Evolutionary conservation across 164 flowering plant species (phyloP).

Genomic region (Vitis rupestris): DNA sequence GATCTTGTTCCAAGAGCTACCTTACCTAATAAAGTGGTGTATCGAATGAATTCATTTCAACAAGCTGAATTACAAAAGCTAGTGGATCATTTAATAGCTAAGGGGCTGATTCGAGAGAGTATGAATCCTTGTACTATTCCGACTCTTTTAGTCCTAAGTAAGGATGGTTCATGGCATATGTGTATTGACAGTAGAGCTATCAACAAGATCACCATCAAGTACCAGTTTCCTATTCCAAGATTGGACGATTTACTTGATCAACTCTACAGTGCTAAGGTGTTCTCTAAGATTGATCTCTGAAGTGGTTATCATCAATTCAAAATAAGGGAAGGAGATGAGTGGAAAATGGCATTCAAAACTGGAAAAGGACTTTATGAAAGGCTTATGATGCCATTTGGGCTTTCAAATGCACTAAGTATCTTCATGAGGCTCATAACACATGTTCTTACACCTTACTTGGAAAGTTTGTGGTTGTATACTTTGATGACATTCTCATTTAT

Average conservation of each 20-base stretch:
- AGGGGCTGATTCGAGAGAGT: too few relatives aligned
- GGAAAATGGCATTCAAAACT: conserved; percentile 22
- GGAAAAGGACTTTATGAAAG: conserved; percentile 16
- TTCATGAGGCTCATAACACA: conserved; percentile 21
- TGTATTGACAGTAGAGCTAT: background rate
- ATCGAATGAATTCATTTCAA: too few relatives aligned
- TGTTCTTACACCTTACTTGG: conserved; percentile 9
- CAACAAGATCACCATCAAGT: conserved; percentile 5
- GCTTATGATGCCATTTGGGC: conserved; percentile 18
- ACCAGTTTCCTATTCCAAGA: background rate
- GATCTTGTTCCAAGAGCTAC: too few relatives aligned
- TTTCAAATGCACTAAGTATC: conserved; percentile 18
- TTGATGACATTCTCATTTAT: conserved; percentile 19
- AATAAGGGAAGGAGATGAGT: conserved; percentile 11
- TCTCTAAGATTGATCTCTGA: conserved; percentile 8
- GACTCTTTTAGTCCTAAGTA: background rate
- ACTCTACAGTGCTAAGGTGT: background rate
- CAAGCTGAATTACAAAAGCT: too few relatives aligned
- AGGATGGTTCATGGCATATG: background rate
- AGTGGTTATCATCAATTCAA: conserved; percentile 17
- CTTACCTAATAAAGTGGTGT: too few relatives aligned
- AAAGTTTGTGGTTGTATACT: conserved; percentile 12
- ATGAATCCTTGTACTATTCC: background rate
- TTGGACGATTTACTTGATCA: background rate
- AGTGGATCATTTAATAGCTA: too few relatives aligned